These are phyloP conservation scores for Fusarium tricinctum DNA, from an alignment of 2,329 filamentous ascomycete genomes.

Conservation along the genomic window DNA sequence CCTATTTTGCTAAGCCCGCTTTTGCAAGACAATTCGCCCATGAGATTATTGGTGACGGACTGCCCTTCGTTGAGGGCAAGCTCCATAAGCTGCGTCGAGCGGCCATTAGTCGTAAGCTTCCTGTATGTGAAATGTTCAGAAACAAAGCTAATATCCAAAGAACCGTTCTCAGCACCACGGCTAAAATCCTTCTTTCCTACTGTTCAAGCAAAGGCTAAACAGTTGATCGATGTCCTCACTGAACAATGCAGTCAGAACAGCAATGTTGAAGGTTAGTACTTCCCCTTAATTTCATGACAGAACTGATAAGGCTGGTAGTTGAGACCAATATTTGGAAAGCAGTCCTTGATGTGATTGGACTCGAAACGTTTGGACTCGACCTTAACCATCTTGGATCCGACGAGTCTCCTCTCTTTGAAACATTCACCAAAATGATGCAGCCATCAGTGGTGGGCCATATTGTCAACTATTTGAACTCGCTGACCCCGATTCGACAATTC, in stretches of 20 bases:
- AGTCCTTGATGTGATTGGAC: conserved; percentile 55
- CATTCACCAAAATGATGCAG: conserved; percentile 47
- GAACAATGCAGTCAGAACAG: conserved; percentile 27
- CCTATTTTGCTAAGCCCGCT: conserved; percentile 48
- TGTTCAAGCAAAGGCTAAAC: conserved; percentile 54
- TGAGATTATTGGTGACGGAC: conserved; percentile 51
- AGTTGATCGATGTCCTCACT: conserved; percentile 47
- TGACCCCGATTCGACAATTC: conserved; percentile 55
- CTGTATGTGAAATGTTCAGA: neutral
- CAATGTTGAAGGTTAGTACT: conserved; percentile 39
- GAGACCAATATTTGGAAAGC: conserved; percentile 51
- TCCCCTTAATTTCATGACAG: neutral
- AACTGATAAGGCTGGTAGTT: conserved; percentile 29
- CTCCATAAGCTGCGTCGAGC: conserved; percentile 54
- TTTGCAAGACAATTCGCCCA: conserved; percentile 47
- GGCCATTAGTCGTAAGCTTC: conserved; percentile 50
- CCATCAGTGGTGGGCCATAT: conserved; percentile 45
- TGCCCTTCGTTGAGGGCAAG: conserved; percentile 55
- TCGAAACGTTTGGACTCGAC: conserved; percentile 54
- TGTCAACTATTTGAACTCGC: conserved; percentile 53
- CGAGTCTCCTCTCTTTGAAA: conserved; percentile 45
- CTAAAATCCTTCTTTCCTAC: conserved; percentile 51
- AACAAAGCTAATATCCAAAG: conserved; percentile 26
- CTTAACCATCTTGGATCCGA: conserved; percentile 52
- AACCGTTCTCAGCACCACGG: conserved; percentile 51